Percentiles rank a stretch among this genome's conserved stretches.
Conservation (phyloP, 192 early-diverging fungal genomes). For the Coemansia sp. region DNA sequence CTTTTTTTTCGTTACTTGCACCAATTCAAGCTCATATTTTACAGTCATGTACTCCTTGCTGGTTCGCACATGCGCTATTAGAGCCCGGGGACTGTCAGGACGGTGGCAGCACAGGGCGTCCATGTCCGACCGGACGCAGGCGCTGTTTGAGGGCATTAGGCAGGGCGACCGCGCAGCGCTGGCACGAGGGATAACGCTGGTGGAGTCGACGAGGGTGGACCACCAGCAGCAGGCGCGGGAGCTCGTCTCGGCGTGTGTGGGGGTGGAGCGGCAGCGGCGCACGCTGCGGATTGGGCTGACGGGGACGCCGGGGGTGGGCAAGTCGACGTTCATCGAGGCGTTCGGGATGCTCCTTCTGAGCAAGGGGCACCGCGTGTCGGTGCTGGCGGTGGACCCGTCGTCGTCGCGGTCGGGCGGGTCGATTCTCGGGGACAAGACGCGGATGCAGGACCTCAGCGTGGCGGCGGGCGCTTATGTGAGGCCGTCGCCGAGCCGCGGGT, state of each 20-base stretch:
- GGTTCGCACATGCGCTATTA: not conserved
- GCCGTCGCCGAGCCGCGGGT: conserved; percentile 75
- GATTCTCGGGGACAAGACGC: conserved; percentile 84
- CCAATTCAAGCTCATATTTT: not conserved
- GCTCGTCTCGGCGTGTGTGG: conserved; percentile 58
- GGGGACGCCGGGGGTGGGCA: conserved; percentile 80
- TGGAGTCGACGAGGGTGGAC: conserved; percentile 69
- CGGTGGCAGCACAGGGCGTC: not conserved
- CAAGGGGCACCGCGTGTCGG: conserved; percentile 70
- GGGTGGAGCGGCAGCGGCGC: conserved; percentile 28
- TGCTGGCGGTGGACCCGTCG: conserved; percentile 84
- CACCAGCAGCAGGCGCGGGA: conserved; percentile 62
- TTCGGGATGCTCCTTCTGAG: conserved; percentile 75
- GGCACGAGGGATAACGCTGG: conserved; percentile 43
- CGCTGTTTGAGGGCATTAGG: conserved; percentile 31
- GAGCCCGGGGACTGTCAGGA: not conserved
- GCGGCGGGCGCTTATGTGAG: conserved; percentile 67
- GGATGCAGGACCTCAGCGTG: conserved; percentile 75
- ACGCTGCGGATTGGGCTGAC: conserved; percentile 77
- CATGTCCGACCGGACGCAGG: conserved; percentile 1
- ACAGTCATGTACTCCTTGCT: not conserved
- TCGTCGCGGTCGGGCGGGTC: conserved; percentile 77
- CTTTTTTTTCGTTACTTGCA: not conserved
- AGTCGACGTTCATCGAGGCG: conserved; percentile 83
- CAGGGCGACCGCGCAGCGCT: conserved; percentile 28